A percentile compares a stretch with the other conserved stretches of the same genome.
phyloP scores from a whole-genome alignment of 495 filamentous ascomycete genomes.

The Jackrogersella multiformis region DNA sequence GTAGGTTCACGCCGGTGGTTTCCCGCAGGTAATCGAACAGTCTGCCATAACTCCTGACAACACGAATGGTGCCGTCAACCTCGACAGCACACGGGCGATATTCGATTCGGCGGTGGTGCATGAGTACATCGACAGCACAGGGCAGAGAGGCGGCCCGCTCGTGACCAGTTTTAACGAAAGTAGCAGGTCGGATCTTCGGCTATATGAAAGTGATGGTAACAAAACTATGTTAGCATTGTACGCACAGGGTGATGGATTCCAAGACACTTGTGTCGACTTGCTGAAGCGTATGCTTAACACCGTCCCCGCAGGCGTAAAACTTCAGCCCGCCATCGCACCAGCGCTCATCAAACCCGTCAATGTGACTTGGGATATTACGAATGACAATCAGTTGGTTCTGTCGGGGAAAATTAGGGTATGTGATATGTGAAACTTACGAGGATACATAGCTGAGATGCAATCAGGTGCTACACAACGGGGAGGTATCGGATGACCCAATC shows the following conservation, averaged over 20 bases:
- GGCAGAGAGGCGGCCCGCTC: constrained; percentile 52
- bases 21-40: constrained; percentile 36
- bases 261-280: constrained; percentile 51
- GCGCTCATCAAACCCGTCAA: constrained; percentile 59
- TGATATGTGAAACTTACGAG: constrained; percentile 1
- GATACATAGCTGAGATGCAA: constrained; percentile 5
- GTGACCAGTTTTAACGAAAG: constrained; percentile 50
- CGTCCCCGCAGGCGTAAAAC: constrained; percentile 51
- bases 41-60: constrained; percentile 41
- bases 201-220: constrained; percentile 59
- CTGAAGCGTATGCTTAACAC: constrained; percentile 60
- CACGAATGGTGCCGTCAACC: constrained; percentile 48
- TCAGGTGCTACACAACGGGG: constrained; percentile 24
- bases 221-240: constrained; percentile 54
- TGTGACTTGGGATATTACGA: constrained; percentile 38
- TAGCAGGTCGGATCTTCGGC: constrained; percentile 54
- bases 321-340: constrained; percentile 56
- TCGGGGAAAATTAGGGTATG: constrained; percentile 42
- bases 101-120: constrained; percentile 56
- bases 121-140: constrained; percentile 55
- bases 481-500: constrained; percentile 13
- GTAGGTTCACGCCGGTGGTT: constrained; percentile 48
- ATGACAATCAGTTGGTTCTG: constrained; percentile 25
- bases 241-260: constrained; percentile 49
- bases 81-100: constrained; percentile 48